Conservation (phyloP, 2,329 filamentous ascomycete species). For the Scedosporium apiospermum region DNA sequence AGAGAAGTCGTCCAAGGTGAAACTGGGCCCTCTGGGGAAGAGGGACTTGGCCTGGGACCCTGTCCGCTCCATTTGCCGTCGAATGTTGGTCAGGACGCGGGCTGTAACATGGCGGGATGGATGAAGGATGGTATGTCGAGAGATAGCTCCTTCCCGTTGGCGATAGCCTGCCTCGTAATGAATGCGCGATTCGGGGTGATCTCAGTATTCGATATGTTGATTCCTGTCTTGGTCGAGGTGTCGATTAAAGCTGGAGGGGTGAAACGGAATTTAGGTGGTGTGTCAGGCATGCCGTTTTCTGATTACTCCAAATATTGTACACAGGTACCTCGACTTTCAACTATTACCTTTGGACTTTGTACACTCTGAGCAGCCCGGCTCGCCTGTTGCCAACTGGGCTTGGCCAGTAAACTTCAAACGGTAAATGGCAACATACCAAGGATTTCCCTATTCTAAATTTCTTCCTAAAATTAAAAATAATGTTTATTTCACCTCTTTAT, state of each 20-base stretch:
- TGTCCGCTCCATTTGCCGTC: conserved; percentile 32
- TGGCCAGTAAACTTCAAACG: too few species aligned
- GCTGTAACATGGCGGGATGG: neutral
- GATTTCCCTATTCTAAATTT: too few species aligned
- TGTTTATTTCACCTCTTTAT: too few species aligned
- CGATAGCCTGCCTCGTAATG: too few species aligned
- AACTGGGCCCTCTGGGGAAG: conserved; percentile 70
- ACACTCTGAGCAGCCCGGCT: too few species aligned
- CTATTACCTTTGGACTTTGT: too few species aligned
- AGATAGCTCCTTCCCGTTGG: neutral
- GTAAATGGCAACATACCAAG: too few species aligned
- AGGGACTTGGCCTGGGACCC: conserved; percentile 50
- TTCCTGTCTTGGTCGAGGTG: neutral
- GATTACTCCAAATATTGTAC: too few species aligned
- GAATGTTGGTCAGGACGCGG: conserved; percentile 7
- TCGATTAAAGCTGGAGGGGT: neutral
- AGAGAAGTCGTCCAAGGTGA: conserved; percentile 81
- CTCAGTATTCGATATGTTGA: neutral
- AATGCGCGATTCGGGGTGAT: neutral
- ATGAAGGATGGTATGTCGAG: neutral
- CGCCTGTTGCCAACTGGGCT: too few species aligned
- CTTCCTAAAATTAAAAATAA: too few species aligned
- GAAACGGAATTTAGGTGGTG: neutral
- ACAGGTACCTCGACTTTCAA: too few species aligned
- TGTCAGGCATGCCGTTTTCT: neutral